Conservation (phyloP, 192 early-diverging fungal genomes). For the Gaertneriomyces semiglobifer region DNA sequence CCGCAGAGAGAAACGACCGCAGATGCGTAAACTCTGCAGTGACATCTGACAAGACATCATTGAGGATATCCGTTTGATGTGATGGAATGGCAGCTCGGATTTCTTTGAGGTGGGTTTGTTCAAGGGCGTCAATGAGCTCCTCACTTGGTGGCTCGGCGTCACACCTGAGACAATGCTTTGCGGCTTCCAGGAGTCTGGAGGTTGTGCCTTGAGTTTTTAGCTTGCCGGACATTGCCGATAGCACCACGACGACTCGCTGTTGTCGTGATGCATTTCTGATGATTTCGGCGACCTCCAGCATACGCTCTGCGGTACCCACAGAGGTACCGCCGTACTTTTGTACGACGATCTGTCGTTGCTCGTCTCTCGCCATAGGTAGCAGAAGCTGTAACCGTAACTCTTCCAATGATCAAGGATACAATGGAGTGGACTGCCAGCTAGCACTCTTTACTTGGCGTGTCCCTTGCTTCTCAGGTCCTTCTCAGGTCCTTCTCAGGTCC, state of each 20-base stretch:
- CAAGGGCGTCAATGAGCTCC: constrained; percentile 66
- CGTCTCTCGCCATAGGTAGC: constrained; percentile 2
- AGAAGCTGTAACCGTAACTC: too few relatives aligned
- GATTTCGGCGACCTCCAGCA: constrained; percentile 63
- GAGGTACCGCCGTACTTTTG: constrained; percentile 96
- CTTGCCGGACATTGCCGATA: constrained; percentile 89
- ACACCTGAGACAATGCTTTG: constrained; percentile 41
- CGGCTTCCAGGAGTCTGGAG: constrained; percentile 62
- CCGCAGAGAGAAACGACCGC: constrained; percentile 83
- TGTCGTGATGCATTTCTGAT: constrained; percentile 69
- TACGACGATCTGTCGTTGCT: constrained; percentile 29
- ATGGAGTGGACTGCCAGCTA: too few relatives aligned
- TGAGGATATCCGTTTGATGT: too few relatives aligned
- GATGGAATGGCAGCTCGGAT: constrained; percentile 37
- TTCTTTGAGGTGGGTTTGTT: constrained; percentile 73
- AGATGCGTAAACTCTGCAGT: constrained; percentile 75
- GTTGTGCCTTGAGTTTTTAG: constrained; percentile 90
- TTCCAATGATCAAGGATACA: too few relatives aligned
- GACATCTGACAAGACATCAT: constrained; percentile 47
- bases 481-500: too few relatives aligned
- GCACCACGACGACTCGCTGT: constrained; percentile 84
- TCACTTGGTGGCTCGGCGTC: too few relatives aligned
- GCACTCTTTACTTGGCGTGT: too few relatives aligned
- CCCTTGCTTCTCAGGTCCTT: too few relatives aligned
- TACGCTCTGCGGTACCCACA: constrained; percentile 71